Base-by-base conservation (phyloP, 2,329 filamentous ascomycete genomes). In the Aspergillus pseudonomiae region DNA sequence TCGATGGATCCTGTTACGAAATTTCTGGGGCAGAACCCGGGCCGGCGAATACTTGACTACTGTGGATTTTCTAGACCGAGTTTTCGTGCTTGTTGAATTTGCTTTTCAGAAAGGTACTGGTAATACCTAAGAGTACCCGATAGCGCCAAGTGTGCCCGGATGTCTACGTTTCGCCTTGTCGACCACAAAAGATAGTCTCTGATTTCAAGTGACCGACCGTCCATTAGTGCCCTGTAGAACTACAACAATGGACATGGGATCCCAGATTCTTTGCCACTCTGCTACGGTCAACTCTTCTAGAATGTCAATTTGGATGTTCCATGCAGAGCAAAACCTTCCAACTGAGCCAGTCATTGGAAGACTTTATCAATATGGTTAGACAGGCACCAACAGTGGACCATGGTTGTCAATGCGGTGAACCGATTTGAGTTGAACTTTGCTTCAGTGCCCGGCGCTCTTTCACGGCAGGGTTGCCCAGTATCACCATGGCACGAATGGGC, bases 11-110 rank as follows among this genome's bases (percentile, higher is more conserved):
- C 63, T 63, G 28, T 68, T 69, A 69, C 66, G 66, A 67, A 67
- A 69, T 59, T 32, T 66, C 68, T 67, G 68, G 69, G 68, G 67
- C 67, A 69, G 52, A 43, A 64, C 63, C 64, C 68, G 64, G 64
- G 36, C 65, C 67, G 67, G 63, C 61, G 46, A 61, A 54, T 61
- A 60, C 39, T 62, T 28, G 43, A 41, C 50, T 24, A 21, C 28
- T 56, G 50, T 46, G 30, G 57, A 57, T 55, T 57, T 48, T 32
- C 59, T 48, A 63, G 53, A 65, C 63, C 61, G 63, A 57, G 24
- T 56, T 45, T 59, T 57, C 32, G 21, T 39, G 9, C 52, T 55
- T 39, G 11, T 19, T 34, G n/a, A 19, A 24, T 6, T 26, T 32
- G 16, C 5, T 28, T 48, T 48, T 48, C 12, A 48, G 21, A 26